Evolutionary conservation across 2,329 filamentous ascomycete species (phyloP).

Genomic region (Xylaria sp.): DNA sequence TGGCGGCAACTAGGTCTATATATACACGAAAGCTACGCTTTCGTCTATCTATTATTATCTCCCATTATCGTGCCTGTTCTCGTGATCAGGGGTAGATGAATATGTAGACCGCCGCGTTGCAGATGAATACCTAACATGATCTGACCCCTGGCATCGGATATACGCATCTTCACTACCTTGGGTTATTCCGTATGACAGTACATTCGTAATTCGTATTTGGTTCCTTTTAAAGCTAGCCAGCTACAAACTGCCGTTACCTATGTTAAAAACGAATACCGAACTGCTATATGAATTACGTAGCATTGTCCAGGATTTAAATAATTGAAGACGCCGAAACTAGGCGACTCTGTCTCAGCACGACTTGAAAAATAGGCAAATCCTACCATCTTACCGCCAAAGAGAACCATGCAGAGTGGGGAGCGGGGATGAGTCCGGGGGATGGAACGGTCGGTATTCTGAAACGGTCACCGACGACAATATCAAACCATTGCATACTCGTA

Average conservation of each 20-base stretch:
- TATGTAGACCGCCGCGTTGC: too few relatives aligned
- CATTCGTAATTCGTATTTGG: conserved; percentile 7
- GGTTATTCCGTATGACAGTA: too few relatives aligned
- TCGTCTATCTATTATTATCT: too few relatives aligned
- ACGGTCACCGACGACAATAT: conserved; percentile 24
- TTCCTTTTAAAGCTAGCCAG: neutral
- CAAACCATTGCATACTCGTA: conserved; percentile 1
- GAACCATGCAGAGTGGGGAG: conserved; percentile 14
- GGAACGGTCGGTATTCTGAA: conserved; percentile 1
- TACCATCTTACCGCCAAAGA: neutral
- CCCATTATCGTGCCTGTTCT: too few relatives aligned
- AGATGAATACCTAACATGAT: too few relatives aligned
- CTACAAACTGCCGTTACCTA: neutral
- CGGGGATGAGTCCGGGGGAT: conserved; percentile 17
- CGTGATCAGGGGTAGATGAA: too few relatives aligned
- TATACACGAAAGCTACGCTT: too few relatives aligned
- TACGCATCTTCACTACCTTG: too few relatives aligned
- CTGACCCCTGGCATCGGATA: too few relatives aligned
- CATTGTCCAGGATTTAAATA: neutral
- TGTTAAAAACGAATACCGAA: conserved; percentile 13
- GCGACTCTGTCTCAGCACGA: neutral
- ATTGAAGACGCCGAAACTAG: neutral
- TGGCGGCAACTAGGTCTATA: too few relatives aligned
- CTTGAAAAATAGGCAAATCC: neutral
- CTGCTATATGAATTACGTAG: neutral